Conservation (phyloP, 225 moss, liverwort and hornwort genomes). For the Bryoerythrophyllum caledonicum region DNA sequence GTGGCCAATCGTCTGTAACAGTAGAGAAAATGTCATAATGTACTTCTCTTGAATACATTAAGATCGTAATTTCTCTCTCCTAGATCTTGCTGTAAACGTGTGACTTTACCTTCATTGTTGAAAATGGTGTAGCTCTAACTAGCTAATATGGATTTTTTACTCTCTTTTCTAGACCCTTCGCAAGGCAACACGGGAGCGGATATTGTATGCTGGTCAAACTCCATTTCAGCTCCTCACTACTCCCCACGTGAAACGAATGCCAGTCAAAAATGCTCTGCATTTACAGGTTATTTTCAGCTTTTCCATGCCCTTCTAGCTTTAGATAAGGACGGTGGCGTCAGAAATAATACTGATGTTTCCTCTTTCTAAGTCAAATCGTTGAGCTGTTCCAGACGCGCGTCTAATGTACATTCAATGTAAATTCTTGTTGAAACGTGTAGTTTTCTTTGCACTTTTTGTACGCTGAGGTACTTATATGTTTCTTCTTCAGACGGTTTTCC, state of each 20-base stretch:
- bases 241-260: conserved; percentile 77
- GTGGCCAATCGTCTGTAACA: neutral
- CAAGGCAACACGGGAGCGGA: conserved; percentile 89
- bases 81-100: conserved; percentile 11
- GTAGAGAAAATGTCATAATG: neutral
- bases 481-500: conserved; percentile 82
- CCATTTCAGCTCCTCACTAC: conserved; percentile 88
- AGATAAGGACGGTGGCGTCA: conserved; percentile 4
- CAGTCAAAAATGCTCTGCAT: conserved; percentile 71
- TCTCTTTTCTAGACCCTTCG: conserved; percentile 64
- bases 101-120: conserved; percentile 11
- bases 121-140: conserved; percentile 22
- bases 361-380: conserved; percentile 12
- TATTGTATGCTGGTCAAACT: conserved; percentile 84
- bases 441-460: conserved; percentile 18
- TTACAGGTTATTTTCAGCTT: conserved; percentile 64
- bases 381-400: too few relatives aligned
- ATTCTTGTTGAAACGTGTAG: conserved; percentile 9
- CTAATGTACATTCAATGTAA: too few relatives aligned
- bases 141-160: conserved; percentile 7
- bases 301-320: conserved; percentile 1
- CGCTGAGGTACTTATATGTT: conserved; percentile 13
- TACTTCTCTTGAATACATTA: neutral
- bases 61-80: neutral
- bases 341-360: neutral